These are phyloP conservation scores for Hyaloscypha finlandica DNA, from an alignment of 495 filamentous ascomycete genomes.

Conservation along the genomic window DNA sequence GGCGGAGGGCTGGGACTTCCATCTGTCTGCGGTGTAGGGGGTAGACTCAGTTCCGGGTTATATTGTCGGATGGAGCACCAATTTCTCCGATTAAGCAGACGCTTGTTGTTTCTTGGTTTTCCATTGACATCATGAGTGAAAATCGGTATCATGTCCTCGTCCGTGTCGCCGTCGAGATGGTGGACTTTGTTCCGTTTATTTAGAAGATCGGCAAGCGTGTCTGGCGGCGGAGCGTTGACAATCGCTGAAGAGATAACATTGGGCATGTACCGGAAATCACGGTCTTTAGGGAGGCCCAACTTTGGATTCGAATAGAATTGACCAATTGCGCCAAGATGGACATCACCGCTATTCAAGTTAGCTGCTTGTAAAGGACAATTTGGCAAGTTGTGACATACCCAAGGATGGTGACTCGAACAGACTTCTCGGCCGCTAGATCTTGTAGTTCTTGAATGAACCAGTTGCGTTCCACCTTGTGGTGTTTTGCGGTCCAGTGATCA, in stretches of 20 bases:
- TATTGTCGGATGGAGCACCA: conserved; percentile 89
- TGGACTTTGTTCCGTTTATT: conserved; percentile 94
- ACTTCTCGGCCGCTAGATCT: conserved; percentile 86
- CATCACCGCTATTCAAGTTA: conserved; percentile 67
- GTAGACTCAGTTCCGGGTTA: conserved; percentile 75
- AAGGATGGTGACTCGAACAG: conserved; percentile 85
- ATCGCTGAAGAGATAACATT: conserved; percentile 87
- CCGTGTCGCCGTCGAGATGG: conserved; percentile 80
- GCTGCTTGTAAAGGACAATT: neutral
- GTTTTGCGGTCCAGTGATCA: conserved; percentile 96
- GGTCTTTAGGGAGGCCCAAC: conserved; percentile 73
- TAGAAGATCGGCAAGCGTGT: conserved; percentile 84
- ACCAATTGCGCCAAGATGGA: conserved; percentile 88
- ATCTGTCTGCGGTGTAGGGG: conserved; percentile 55
- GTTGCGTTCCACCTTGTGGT: conserved; percentile 85
- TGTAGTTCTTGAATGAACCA: conserved; percentile 89
- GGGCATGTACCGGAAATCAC: conserved; percentile 92
- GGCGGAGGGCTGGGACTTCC: conserved; percentile 38
- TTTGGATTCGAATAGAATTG: conserved; percentile 92
- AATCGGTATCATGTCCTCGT: conserved; percentile 94
- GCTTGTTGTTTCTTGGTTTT: conserved; percentile 86
- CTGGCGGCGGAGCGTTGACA: conserved; percentile 88
- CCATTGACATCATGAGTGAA: conserved; percentile 88
- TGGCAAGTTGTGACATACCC: conserved; percentile 50
- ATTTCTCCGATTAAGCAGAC: conserved; percentile 85